Evolutionary conservation across 2,329 filamentous ascomycete genomes (phyloP), one percentile per base, ranked within the genome.

Genomic region (Anisogramma anomala): DNA sequence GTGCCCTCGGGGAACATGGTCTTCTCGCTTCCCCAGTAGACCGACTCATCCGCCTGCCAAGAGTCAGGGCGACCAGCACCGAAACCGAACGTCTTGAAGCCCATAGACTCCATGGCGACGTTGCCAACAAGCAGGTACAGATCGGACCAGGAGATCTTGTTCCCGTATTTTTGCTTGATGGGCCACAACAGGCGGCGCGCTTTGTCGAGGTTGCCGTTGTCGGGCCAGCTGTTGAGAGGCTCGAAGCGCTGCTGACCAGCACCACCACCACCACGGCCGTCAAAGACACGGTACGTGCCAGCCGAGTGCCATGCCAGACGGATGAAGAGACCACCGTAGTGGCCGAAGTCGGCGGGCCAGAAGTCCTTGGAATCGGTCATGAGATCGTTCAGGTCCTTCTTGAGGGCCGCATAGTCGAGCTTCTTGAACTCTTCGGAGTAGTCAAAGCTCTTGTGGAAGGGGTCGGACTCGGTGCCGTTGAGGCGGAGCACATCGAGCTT

Each of bases 251-350:
- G 80, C 61, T 85, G 81, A 40, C 79, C 81, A 54, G 76, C 67
- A 40, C 81, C 82, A 53, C 76, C 79, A 45, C 83, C 83, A 42
- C 83, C 83, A 47, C 83, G 81, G 27, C 82, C 82, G 51, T 87
- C 82, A 39, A 68, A 69, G 55, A 82, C 75, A 53, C 83, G 80
- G 65, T 87, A 86, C 37, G 82, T 88, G 46, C 83, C 83, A 19
- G 83, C 75, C 50, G 77, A 78, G 68, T 87, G 83, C 83, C 83
- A 88, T 46, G 81, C 78, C 79, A 87, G 79, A 43, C 83, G 80
- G 56, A 88, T 71, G 60, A 88, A 86, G 20, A 87, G 71, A 59
- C 82, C 82, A 50, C 82, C 82, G 52, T 87, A 88, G 68, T 86
- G 80, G 42, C 82, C 82, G 54, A 82, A 84, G 57, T 88, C 83